These are phyloP conservation scores for Aphanomyces stellatus DNA, from an alignment of 352 stramenopile genomes.

Conservation along the genomic window DNA sequence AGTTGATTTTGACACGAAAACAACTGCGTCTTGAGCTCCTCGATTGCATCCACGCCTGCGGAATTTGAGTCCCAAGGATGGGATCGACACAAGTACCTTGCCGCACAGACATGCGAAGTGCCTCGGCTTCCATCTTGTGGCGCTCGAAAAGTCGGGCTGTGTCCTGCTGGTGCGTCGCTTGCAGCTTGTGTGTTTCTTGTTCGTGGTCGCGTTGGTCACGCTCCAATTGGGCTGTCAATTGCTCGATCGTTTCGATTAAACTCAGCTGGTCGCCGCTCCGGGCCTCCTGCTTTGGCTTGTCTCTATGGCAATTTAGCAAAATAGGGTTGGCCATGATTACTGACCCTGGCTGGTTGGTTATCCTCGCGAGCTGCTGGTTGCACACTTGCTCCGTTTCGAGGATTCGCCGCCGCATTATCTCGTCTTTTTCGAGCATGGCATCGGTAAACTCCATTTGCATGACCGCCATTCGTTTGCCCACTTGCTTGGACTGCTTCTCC, in stretches of 20 bases:
- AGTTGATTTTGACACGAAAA: constrained; percentile 9
- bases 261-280: constrained; percentile 19
- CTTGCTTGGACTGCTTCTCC: constrained; percentile 20
- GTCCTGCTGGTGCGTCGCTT: constrained; percentile 37
- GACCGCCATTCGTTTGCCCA: constrained; percentile 9
- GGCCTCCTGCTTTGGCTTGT: constrained; percentile 23
- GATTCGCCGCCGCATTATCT: not conserved
- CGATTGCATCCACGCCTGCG: constrained; percentile 1
- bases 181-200: constrained; percentile 28
- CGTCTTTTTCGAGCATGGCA: constrained; percentile 18
- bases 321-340: too few species aligned
- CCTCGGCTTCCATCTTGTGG: constrained; percentile 59
- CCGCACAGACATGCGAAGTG: constrained; percentile 49
- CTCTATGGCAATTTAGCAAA: too few species aligned
- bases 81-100: constrained; percentile 18
- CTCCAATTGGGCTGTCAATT: constrained; percentile 50
- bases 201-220: constrained; percentile 35
- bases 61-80: not conserved
- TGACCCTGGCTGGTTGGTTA: too few species aligned
- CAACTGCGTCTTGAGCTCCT: constrained; percentile 19
- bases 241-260: constrained; percentile 68
- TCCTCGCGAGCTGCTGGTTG: not conserved
- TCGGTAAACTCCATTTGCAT: constrained; percentile 22
- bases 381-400: constrained; percentile 11
- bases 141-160: constrained; percentile 52